Conservation (phyloP, 441 rosid species). For the Cnidoscolus chayamansa region DNA sequence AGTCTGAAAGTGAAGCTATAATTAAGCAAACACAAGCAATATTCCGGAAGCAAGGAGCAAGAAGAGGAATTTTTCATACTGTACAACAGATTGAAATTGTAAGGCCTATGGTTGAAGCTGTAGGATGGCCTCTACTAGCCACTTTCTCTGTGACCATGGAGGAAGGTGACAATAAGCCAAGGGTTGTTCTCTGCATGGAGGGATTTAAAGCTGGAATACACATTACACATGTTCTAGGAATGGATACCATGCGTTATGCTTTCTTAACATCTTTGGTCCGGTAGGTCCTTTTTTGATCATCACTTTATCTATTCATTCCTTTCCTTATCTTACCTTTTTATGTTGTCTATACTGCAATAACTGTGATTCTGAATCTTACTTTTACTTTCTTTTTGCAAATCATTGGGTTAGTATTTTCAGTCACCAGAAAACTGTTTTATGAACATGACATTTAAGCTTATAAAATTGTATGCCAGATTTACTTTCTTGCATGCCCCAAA, state of each 20-base stretch:
- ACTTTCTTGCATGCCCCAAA: constrained; percentile 99
- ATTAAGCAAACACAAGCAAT: constrained; percentile 94
- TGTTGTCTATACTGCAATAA: constrained; percentile 8
- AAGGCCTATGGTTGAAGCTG: constrained; percentile 99
- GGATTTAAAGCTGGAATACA: constrained; percentile 99
- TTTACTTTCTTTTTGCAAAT: not conserved
- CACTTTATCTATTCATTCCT: constrained; percentile 7
- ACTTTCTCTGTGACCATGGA: constrained; percentile 99
- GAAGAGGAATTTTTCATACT: constrained; percentile 88
- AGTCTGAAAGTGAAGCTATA: constrained; percentile 85
- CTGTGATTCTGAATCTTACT: not conserved
- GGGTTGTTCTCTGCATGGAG: constrained; percentile 94
- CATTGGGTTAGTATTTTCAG: not conserved
- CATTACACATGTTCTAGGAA: constrained; percentile 85
- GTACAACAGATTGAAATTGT: constrained; percentile 73
- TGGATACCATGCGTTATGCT: constrained; percentile 99
- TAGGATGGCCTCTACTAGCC: constrained; percentile 98
- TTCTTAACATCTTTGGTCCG: constrained; percentile 95
- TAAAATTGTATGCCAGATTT: constrained; percentile 56
- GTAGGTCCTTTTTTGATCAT: constrained; percentile 31
- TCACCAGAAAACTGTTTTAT: constrained; percentile 7
- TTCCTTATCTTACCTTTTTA: not conserved
- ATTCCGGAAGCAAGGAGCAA: constrained; percentile 78
- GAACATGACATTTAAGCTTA: constrained; percentile 27
- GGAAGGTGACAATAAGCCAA: constrained; percentile 96